Evolutionary conservation across 2,329 filamentous ascomycete species (phyloP).

Genomic region (Xylariomycetidae sp.): DNA sequence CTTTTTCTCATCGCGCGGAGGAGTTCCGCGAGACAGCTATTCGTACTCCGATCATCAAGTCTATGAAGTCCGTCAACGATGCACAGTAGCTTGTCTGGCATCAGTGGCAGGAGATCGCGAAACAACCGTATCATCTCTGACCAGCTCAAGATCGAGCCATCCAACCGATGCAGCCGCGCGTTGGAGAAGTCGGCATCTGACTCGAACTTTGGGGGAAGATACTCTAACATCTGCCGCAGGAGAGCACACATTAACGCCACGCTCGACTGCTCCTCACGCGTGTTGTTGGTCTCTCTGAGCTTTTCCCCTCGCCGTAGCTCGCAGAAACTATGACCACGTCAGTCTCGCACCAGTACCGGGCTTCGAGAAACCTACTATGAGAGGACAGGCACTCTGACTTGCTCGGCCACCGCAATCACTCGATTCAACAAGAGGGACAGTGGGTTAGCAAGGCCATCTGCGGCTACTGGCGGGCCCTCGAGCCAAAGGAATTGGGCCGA

Average conservation of each 20-base stretch:
- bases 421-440: slow-evolving; percentile 6
- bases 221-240: slow-evolving; percentile 8
- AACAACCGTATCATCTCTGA: slow-evolving; percentile 5
- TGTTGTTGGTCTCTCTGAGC: slow-evolving; percentile 4
- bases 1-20: slow-evolving; percentile 4
- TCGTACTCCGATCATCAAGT: slow-evolving; percentile 7
- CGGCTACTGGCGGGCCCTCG: slow-evolving; percentile 5
- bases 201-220: slow-evolving; percentile 5
- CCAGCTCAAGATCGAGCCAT: slow-evolving; percentile 9
- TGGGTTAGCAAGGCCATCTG: slow-evolving; percentile 6
- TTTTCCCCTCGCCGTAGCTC: slow-evolving; percentile 7
- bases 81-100: slow-evolving; percentile 8
- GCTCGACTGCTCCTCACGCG: slow-evolving; percentile 8
- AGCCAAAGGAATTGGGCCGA: slow-evolving; percentile 6
- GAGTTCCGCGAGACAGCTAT: slow-evolving; percentile 7
- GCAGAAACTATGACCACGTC: slow-evolving; percentile 2
- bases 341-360: not conserved
- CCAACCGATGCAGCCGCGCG: slow-evolving; percentile 3
- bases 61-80: slow-evolving; percentile 9
- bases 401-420: slow-evolving; percentile 6
- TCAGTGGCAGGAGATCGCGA: slow-evolving; percentile 7
- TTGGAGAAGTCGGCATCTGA: slow-evolving; percentile 3
- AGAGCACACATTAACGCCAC: slow-evolving; percentile 6
- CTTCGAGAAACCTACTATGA: slow-evolving; percentile 8
- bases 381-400: slow-evolving; percentile 4